Conservation (phyloP, 2,329 filamentous ascomycete genomes). For the Botrytis pseudocinerea region DNA sequence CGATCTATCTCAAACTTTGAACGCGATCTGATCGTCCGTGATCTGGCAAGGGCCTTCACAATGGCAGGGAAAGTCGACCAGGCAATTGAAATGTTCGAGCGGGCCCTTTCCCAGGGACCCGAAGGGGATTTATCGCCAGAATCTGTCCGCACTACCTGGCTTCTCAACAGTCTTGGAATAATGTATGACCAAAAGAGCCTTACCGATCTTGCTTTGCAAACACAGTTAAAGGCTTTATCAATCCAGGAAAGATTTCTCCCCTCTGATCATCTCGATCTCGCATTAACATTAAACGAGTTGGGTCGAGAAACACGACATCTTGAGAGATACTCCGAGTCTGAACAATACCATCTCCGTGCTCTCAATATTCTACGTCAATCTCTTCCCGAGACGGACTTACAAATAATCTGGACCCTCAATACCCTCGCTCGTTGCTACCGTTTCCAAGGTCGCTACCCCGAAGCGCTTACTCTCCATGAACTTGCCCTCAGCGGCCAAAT, state of each 20-base stretch:
- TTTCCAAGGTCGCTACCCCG: conserved; percentile 3
- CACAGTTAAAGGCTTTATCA: conserved; percentile 8
- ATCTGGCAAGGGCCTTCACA: conserved; percentile 21
- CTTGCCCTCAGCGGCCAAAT: conserved; percentile 14
- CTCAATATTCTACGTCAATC: conserved; percentile 4
- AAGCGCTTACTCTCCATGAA: conserved; percentile 10
- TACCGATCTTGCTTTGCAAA: conserved; percentile 3
- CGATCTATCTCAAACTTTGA: conserved; percentile 16
- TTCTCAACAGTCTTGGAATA: conserved; percentile 20
- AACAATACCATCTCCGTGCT: conserved; percentile 20
- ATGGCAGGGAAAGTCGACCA: conserved; percentile 17
- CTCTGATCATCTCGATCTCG: conserved; percentile 8
- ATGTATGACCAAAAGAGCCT: conserved; percentile 18
- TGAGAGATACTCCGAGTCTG: conserved; percentile 1
- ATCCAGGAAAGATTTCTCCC: conserved; percentile 18
- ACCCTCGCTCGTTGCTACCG: conserved; percentile 18
- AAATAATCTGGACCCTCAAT: conserved; percentile 17
- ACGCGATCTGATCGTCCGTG: conserved; percentile 12
- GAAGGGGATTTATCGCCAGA: neutral
- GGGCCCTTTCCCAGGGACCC: neutral
- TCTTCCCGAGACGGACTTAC: conserved; percentile 17
- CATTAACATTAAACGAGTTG: conserved; percentile 20
- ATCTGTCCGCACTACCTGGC: conserved; percentile 13
- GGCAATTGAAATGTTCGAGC: conserved; percentile 13
- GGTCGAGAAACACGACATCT: conserved; percentile 20